Evolutionary conservation across 1,139 yeast genomes (phyloP).

Genomic region (Yamadazyma siamensis): DNA sequence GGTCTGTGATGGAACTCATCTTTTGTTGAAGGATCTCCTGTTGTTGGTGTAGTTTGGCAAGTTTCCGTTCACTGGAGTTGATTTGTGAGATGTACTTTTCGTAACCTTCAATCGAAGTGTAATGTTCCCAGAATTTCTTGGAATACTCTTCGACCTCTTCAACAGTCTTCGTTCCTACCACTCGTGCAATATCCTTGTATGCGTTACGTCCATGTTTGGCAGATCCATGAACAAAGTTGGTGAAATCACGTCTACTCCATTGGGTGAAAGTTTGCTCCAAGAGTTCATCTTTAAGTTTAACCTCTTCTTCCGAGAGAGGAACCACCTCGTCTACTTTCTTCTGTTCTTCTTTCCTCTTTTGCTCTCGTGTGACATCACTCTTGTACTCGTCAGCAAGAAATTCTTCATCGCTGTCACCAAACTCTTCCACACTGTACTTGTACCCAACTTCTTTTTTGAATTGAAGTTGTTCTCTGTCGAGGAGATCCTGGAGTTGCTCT

Average conservation of each 20-base stretch:
- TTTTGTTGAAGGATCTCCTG: slow-evolving; percentile 63
- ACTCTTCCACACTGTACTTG: slow-evolving; percentile 56
- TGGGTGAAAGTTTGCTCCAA: slow-evolving; percentile 65
- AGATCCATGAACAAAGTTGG: slow-evolving; percentile 76
- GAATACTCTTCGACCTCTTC: slow-evolving; percentile 72
- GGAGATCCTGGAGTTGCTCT: slow-evolving; percentile 54
- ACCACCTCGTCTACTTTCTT: slow-evolving; percentile 63
- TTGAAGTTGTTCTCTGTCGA: slow-evolving; percentile 75
- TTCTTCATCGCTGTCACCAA: slow-evolving; percentile 54
- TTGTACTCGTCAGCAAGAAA: slow-evolving; percentile 50
- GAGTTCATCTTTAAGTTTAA: slow-evolving; percentile 55
- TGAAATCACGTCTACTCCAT: slow-evolving; percentile 89
- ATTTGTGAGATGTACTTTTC: slow-evolving; percentile 85
- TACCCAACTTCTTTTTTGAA: slow-evolving; percentile 73
- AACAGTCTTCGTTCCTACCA: slow-evolving; percentile 63
- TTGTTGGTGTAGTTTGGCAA: slow-evolving; percentile 61
- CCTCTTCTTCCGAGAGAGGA: slow-evolving; percentile 78
- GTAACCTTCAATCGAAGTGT: slow-evolving; percentile 72
- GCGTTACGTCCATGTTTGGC: slow-evolving; percentile 77
- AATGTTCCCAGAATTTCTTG: slow-evolving; percentile 71
- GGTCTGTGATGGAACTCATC: slow-evolving; percentile 60
- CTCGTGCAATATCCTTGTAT: slow-evolving; percentile 56
- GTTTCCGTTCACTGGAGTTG: slow-evolving; percentile 82
- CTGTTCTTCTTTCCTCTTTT: slow-evolving; percentile 53
- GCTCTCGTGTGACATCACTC: slow-evolving; percentile 36